Evolutionary conservation across 352 stramenopile genomes (phyloP).

Genomic region (Phytophthora cactorum): DNA sequence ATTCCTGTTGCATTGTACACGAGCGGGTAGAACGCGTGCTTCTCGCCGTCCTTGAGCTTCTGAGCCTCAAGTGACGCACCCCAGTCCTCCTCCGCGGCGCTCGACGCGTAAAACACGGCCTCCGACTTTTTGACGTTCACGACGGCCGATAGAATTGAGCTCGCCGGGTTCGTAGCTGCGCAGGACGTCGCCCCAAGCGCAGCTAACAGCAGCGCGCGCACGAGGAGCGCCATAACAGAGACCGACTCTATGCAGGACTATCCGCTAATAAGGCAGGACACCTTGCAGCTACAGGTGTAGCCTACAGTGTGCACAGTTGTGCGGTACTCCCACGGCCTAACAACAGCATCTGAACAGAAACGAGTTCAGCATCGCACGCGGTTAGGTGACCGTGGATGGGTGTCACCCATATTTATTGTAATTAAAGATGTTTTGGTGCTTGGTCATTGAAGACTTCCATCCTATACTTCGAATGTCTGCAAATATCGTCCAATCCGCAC

Average conservation of each 20-base stretch:
- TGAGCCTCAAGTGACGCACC: slow-evolving; percentile 56
- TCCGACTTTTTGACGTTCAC: slow-evolving; percentile 67
- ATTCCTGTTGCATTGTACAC: slow-evolving; percentile 54
- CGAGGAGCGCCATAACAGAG: slow-evolving; percentile 24
- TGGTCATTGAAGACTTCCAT: neutral
- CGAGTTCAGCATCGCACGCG: slow-evolving; percentile 10
- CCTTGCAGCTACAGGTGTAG: neutral
- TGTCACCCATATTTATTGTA: neutral
- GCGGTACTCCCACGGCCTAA: slow-evolving; percentile 21
- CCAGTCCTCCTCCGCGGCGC: slow-evolving; percentile 54
- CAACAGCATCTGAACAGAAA: slow-evolving; percentile 27
- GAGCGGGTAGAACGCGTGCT: slow-evolving; percentile 54
- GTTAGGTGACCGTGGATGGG: neutral
- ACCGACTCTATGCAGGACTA: slow-evolving; percentile 16
- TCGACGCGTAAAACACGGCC: slow-evolving; percentile 64
- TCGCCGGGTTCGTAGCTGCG: slow-evolving; percentile 36
- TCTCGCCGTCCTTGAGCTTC: slow-evolving; percentile 46
- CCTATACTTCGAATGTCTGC: neutral
- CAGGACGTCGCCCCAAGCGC: neutral
- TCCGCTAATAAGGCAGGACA: slow-evolving; percentile 25
- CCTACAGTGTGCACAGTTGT: neutral
- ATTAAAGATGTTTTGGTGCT: neutral
- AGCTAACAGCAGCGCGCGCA: slow-evolving; percentile 24
- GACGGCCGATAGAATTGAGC: slow-evolving; percentile 54
- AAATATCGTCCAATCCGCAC: slow-evolving; percentile 14